phyloP scores from a whole-genome alignment of 306 rosid species.

The Quercus rubra region DNA sequence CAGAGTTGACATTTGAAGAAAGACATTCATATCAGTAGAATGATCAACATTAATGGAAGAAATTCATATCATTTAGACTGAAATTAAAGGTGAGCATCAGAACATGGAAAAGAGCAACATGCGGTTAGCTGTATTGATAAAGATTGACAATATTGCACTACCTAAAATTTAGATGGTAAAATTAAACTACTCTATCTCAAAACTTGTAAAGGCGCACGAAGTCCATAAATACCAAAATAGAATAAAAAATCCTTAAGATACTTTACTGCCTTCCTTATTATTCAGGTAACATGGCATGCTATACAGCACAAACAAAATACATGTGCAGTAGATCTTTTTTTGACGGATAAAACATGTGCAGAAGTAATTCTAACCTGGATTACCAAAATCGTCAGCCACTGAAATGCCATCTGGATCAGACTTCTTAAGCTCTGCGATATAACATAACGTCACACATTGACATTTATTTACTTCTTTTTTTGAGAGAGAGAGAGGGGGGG shows the following conservation, averaged over 20 bases:
- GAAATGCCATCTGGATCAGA: slow-evolving; percentile 49
- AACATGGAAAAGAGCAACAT: not conserved
- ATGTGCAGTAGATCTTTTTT: not conserved
- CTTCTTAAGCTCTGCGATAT: slow-evolving; percentile 66
- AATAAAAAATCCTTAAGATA: not conserved
- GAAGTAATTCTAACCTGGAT: slow-evolving; percentile 56
- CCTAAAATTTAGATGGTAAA: not conserved
- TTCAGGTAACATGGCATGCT: slow-evolving; percentile 19
- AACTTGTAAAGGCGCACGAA: not conserved
- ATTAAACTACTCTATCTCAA: not conserved
- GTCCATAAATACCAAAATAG: not conserved
- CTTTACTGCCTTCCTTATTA: not conserved
- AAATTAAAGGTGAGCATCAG: not conserved
- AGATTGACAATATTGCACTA: not conserved
- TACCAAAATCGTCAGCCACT: slow-evolving; percentile 47
- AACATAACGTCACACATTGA: slow-evolving; percentile 24
- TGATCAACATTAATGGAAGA: not conserved
- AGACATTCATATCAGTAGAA: not conserved
- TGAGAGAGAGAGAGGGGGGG: not conserved
- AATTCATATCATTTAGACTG: not conserved
- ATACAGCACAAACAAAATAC: slow-evolving; percentile 11
- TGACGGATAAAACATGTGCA: not conserved
- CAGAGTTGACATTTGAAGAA: not conserved
- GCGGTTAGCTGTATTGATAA: not conserved
- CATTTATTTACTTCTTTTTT: not conserved